Evolutionary conservation across 2,329 filamentous ascomycete species (phyloP).

Genomic region (Alternaria triticina): DNA sequence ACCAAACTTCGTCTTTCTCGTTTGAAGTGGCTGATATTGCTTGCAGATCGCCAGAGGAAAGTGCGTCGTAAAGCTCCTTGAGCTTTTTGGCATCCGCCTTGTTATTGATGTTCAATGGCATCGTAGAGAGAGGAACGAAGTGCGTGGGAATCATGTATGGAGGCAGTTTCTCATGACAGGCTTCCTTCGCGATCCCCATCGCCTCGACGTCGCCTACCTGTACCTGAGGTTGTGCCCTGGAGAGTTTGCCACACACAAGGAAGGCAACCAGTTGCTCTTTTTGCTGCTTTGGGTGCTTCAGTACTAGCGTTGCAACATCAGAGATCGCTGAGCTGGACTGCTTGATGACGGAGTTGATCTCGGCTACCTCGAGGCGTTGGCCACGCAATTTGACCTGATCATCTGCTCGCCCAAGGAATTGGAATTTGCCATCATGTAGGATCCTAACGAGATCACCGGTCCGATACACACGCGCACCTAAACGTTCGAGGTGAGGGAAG

Average conservation of each 20-base stretch:
- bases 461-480: conserved; percentile 69
- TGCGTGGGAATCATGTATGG: conserved; percentile 92
- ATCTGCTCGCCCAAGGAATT: conserved; percentile 86
- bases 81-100: conserved; percentile 80
- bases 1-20: conserved; percentile 29
- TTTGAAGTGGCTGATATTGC: conserved; percentile 48
- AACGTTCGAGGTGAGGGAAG: conserved; percentile 69
- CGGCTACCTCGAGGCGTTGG: conserved; percentile 85
- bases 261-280: conserved; percentile 87
- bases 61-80: conserved; percentile 66
- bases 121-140: conserved; percentile 71
- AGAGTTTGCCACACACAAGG: conserved; percentile 45
- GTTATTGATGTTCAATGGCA: conserved; percentile 88
- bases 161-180: conserved; percentile 74
- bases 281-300: conserved; percentile 72
- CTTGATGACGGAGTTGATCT: conserved; percentile 86
- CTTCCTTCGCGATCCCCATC: conserved; percentile 47
- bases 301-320: conserved; percentile 78
- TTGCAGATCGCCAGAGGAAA: conserved; percentile 69
- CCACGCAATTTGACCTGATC: conserved; percentile 92
- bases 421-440: conserved; percentile 79
- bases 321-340: conserved; percentile 62
- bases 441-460: conserved; percentile 89
- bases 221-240: conserved; percentile 25
- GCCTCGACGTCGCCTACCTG: conserved; percentile 25